Conservation (phyloP, 2,329 filamentous ascomycete species). For the Exophiala alcalophila region DNA sequence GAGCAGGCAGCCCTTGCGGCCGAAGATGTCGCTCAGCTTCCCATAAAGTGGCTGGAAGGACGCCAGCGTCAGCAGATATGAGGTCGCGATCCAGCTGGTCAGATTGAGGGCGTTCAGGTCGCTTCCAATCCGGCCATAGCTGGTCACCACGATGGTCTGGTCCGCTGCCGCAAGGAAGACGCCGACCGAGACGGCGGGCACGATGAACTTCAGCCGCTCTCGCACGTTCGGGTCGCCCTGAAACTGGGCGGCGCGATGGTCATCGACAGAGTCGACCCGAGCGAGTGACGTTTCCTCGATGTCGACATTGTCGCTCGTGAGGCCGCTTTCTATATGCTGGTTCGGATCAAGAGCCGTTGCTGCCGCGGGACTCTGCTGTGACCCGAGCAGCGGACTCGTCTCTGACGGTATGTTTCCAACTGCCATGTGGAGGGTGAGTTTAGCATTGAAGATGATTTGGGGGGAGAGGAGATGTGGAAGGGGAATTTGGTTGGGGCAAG, state of each 20-base stretch:
- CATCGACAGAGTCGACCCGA: slow-evolving; percentile 1
- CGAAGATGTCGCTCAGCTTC: slow-evolving; percentile 44
- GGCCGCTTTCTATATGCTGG: not conserved
- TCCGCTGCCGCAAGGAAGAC: slow-evolving; percentile 71
- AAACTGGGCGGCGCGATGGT: slow-evolving; percentile 35
- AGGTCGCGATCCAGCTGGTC: slow-evolving; percentile 72
- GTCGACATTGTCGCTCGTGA: too few species aligned
- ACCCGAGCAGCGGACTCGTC: too few species aligned
- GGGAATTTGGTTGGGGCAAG: too few species aligned
- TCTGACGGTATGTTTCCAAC: too few species aligned
- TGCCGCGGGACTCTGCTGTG: too few species aligned
- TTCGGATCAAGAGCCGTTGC: not conserved
- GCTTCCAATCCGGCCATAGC: slow-evolving; percentile 73
- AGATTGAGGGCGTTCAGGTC: slow-evolving; percentile 71
- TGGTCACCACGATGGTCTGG: slow-evolving; percentile 73
- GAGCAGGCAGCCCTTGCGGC: slow-evolving; percentile 42
- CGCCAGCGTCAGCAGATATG: slow-evolving; percentile 69
- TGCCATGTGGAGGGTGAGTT: too few species aligned
- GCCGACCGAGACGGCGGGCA: slow-evolving; percentile 62
- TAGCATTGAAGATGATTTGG: too few species aligned
- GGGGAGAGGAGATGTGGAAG: too few species aligned
- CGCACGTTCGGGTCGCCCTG: slow-evolving; percentile 50
- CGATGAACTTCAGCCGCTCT: slow-evolving; percentile 54
- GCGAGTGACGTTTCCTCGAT: slow-evolving; percentile 5
- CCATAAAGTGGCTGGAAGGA: slow-evolving; percentile 63